Percentiles rank a stretch among this genome's conserved stretches.
Evolutionary conservation across 140 eudicot genomes (phyloP).

Genomic region (Stevia rebaudiana): DNA sequence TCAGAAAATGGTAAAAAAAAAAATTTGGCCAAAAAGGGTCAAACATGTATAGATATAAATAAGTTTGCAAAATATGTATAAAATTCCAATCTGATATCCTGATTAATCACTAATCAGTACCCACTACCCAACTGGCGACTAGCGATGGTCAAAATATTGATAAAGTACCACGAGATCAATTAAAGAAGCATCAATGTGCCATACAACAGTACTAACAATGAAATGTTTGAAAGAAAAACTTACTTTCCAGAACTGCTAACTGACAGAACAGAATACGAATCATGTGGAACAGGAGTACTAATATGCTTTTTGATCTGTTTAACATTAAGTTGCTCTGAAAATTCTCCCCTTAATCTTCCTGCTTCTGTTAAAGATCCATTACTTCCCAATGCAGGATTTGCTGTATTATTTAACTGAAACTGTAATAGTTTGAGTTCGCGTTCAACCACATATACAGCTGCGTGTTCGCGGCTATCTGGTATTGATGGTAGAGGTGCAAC

Average conservation of each 20-base stretch:
- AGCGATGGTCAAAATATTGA: not conserved
- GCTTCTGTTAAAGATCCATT: conserved; percentile 75
- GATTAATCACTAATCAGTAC: no score
- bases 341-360: conserved; percentile 77
- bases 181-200: not conserved
- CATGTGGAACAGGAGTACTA: conserved; percentile 98
- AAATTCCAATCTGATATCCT: no score
- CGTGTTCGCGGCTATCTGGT: conserved; percentile 85
- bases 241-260: conserved; percentile 99
- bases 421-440: conserved; percentile 79
- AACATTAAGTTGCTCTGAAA: conserved; percentile 70
- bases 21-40: no score
- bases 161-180: conserved; percentile 6
- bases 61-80: no score
- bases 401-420: conserved; percentile 78
- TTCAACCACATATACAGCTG: conserved; percentile 84
- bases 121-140: no score
- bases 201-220: not conserved
- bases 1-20: no score
- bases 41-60: no score
- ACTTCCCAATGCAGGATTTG: conserved; percentile 82
- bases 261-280: conserved; percentile 87
- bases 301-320: conserved; percentile 91
- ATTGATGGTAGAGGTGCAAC: conserved; percentile 83
- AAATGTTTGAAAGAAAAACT: conserved; percentile 27